phyloP scores from a whole-genome alignment of 2,329 filamentous ascomycete genomes.

The Fonsecaea multimorphosa region DNA sequence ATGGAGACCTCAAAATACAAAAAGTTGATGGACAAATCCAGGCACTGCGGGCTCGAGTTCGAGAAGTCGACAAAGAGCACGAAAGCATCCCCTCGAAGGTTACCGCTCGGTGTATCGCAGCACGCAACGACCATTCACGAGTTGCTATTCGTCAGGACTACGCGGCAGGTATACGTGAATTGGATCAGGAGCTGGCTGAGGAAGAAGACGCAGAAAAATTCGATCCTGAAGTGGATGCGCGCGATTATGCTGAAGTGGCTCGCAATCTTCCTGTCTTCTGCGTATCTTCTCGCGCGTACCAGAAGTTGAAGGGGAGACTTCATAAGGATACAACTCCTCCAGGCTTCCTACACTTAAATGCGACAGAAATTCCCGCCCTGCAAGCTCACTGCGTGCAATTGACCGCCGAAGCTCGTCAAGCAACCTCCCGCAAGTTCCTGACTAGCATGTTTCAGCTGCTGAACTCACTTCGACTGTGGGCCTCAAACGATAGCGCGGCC shows the following conservation, averaged over 20 bases:
- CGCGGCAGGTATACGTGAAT: constrained; percentile 64
- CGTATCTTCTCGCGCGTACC: constrained; percentile 67
- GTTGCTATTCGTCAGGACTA: constrained; percentile 64
- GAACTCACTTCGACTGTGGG: constrained; percentile 61
- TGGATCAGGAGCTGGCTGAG: constrained; percentile 62
- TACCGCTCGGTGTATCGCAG: constrained; percentile 54
- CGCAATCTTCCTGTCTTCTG: constrained; percentile 67
- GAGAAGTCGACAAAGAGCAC: constrained; percentile 42
- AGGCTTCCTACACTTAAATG: constrained; percentile 59
- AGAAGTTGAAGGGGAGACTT: constrained; percentile 64
- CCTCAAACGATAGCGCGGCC: constrained; percentile 51
- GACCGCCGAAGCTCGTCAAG: constrained; percentile 58
- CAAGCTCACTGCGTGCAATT: constrained; percentile 65
- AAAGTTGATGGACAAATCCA: neutral
- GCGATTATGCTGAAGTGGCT: constrained; percentile 66
- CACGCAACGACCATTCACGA: constrained; percentile 63
- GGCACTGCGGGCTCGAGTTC: constrained; percentile 30
- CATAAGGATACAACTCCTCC: constrained; percentile 58
- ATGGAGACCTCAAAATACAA: neutral
- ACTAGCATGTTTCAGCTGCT: constrained; percentile 59
- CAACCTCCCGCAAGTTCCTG: constrained; percentile 57
- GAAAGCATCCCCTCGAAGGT: constrained; percentile 45
- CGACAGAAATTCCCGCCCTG: constrained; percentile 66
- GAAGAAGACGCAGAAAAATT: constrained; percentile 63
- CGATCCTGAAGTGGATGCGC: constrained; percentile 59